Percentiles rank a stretch among this genome's conserved stretches.
phyloP scores from a whole-genome alignment of 2,329 filamentous ascomycete species.

The Clarireedia monteithiana region DNA sequence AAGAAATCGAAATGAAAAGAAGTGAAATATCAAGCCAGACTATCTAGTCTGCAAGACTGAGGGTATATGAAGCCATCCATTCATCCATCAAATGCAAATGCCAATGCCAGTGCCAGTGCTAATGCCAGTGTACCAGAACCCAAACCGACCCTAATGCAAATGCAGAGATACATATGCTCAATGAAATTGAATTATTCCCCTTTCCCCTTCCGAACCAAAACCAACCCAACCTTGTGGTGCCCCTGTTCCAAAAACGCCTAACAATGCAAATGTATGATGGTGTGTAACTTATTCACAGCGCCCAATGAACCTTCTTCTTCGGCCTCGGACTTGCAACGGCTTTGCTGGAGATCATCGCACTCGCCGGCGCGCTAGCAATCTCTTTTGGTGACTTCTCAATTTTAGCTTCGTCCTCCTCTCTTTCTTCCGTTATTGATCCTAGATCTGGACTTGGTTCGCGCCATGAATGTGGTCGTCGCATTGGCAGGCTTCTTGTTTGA shows the following conservation, averaged over 20 bases:
- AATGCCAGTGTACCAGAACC: too few relatives aligned
- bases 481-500: conserved; percentile 21
- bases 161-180: background rate
- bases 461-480: conserved; percentile 25
- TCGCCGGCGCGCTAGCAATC: conserved; percentile 16
- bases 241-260: background rate
- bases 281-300: conserved; percentile 12
- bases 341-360: conserved; percentile 4
- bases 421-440: conserved; percentile 26
- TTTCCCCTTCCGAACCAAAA: background rate
- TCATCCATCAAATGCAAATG: too few relatives aligned
- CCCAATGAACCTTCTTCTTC: conserved; percentile 30
- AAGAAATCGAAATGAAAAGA: too few relatives aligned
- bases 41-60: too few relatives aligned
- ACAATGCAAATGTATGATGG: background rate
- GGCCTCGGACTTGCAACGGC: conserved; percentile 14
- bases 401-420: conserved; percentile 19
- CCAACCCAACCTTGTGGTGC: background rate
- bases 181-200: background rate
- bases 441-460: conserved; percentile 28
- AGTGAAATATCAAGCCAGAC: too few relatives aligned
- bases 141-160: background rate
- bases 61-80: too few relatives aligned
- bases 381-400: conserved; percentile 4
- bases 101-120: too few relatives aligned